Evolutionary conservation across 2,329 filamentous ascomycete genomes (phyloP).

Genomic region (Mycocentrospora acerina): DNA sequence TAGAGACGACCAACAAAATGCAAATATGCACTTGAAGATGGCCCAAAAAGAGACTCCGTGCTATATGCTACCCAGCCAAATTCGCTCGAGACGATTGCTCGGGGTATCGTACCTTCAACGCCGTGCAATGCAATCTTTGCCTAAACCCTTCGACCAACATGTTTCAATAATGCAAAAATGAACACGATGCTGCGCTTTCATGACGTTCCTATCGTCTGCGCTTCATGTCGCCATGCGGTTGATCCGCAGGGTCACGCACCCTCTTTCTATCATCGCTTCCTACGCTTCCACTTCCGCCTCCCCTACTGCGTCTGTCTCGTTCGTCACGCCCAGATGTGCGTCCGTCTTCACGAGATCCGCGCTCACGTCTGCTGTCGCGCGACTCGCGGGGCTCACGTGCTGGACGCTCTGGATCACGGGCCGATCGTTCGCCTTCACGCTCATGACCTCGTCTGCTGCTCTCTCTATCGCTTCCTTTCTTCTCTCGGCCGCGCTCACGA

Average conservation of each 20-base stretch:
- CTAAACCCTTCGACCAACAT: background rate
- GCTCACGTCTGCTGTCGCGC: conserved; percentile 22
- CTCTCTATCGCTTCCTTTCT: conserved; percentile 27
- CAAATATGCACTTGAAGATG: too few relatives aligned
- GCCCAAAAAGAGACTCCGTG: too few relatives aligned
- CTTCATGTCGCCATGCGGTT: conserved; percentile 25
- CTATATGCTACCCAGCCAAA: background rate
- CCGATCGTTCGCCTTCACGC: conserved; percentile 18
- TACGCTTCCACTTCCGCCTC: conserved; percentile 9
- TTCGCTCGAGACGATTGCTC: conserved; percentile 3
- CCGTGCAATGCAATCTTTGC: conserved; percentile 11
- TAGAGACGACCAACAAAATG: too few relatives aligned
- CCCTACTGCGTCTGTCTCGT: conserved; percentile 24
- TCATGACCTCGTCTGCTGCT: conserved; percentile 22
- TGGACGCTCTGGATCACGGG: conserved; percentile 15
- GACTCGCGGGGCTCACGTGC: conserved; percentile 20
- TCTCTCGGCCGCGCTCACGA: conserved; percentile 30
- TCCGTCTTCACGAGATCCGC: conserved; percentile 24
- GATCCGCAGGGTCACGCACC: conserved; percentile 23
- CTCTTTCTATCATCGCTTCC: conserved; percentile 27
- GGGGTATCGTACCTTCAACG: conserved; percentile 17
- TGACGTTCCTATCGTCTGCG: conserved; percentile 20
- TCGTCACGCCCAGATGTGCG: conserved; percentile 26
- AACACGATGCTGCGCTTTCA: conserved; percentile 3
- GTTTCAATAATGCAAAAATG: background rate